Percentiles rank a stretch among this genome's conserved stretches.
These are phyloP conservation scores for Pisolithus microcarpus DNA, from an alignment of 768 basidiomycete species.

Conservation along the genomic window DNA sequence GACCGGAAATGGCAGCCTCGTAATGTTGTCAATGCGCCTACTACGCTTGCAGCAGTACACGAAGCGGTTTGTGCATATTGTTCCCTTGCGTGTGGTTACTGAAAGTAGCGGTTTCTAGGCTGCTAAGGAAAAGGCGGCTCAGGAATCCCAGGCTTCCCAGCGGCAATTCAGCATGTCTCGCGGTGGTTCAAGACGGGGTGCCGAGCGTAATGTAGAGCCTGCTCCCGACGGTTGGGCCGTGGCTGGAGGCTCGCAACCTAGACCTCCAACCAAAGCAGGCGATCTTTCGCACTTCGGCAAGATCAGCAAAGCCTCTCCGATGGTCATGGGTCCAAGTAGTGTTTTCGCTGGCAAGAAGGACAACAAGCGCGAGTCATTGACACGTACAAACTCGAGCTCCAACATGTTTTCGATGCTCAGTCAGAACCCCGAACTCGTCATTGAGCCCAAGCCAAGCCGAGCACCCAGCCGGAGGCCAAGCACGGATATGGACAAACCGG, in stretches of 20 bases:
- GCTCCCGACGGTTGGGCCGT: conserved; percentile 89
- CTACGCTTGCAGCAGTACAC: conserved; percentile 86
- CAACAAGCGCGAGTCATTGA: conserved; percentile 63
- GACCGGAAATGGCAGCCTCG: conserved; percentile 75
- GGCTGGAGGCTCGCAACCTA: conserved; percentile 40
- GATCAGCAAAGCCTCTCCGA: conserved; percentile 61
- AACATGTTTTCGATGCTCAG: conserved; percentile 89
- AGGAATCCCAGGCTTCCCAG: conserved; percentile 33
- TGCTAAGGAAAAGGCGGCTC: conserved; percentile 76
- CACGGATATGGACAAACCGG: conserved; percentile 43
- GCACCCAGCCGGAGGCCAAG: conserved; percentile 45
- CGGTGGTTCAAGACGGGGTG: conserved; percentile 83
- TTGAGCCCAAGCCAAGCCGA: conserved; percentile 51
- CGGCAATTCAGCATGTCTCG: conserved; percentile 78
- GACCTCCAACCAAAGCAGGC: conserved; percentile 69
- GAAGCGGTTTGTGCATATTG: conserved; percentile 55
- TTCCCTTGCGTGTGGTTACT: neutral
- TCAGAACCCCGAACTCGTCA: conserved; percentile 49
- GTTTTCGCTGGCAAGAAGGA: conserved; percentile 76
- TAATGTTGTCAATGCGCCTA: conserved; percentile 66
- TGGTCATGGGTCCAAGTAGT: conserved; percentile 79
- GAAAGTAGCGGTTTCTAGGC: conserved; percentile 37
- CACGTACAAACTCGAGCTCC: conserved; percentile 68
- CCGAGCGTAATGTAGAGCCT: conserved; percentile 54
- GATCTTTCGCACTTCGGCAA: conserved; percentile 87